Percentiles rank a stretch among this genome's conserved stretches.
Evolutionary conservation across 345 rosid species (phyloP).

Genomic region (Cardamine chenopodiifolia): DNA sequence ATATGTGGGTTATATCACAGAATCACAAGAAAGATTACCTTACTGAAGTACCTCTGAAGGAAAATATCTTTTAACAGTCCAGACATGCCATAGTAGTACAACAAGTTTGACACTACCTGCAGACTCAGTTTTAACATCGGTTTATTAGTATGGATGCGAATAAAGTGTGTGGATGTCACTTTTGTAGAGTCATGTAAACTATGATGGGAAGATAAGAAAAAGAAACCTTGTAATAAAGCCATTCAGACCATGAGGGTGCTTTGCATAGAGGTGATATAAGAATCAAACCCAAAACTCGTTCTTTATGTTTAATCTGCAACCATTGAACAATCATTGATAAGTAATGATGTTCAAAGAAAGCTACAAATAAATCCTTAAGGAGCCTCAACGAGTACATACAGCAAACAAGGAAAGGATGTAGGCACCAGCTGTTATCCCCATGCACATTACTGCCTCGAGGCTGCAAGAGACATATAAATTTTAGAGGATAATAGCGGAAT

Average conservation of each 20-base stretch:
- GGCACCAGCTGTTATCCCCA: conserved; percentile 97
- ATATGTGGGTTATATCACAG: not conserved
- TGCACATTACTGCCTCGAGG: conserved; percentile 91
- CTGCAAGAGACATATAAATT: conserved; percentile 46
- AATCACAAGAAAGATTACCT: conserved; percentile 53
- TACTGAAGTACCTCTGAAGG: conserved; percentile 90
- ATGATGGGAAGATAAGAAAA: not conserved
- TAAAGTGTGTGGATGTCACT: not conserved
- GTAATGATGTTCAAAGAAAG: conserved; percentile 2
- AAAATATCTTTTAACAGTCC: conserved; percentile 80
- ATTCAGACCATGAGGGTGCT: conserved; percentile 94
- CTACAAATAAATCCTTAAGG: not conserved
- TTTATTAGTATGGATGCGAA: not conserved
- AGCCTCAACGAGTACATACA: conserved; percentile 51
- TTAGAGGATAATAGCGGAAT: not conserved
- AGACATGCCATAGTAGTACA: conserved; percentile 92
- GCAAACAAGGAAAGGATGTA: conserved; percentile 87
- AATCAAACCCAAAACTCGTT: conserved; percentile 89
- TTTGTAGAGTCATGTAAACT: conserved; percentile 7
- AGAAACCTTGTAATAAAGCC: conserved; percentile 55
- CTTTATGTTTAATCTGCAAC: conserved; percentile 85
- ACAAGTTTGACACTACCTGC: conserved; percentile 72
- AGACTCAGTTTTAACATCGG: conserved; percentile 15
- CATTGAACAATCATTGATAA: conserved; percentile 31
- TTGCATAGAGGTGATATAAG: conserved; percentile 90